Evolutionary conservation across 2,329 filamentous ascomycete genomes (phyloP).

Genomic region (Dendrostoma leiphaemia): DNA sequence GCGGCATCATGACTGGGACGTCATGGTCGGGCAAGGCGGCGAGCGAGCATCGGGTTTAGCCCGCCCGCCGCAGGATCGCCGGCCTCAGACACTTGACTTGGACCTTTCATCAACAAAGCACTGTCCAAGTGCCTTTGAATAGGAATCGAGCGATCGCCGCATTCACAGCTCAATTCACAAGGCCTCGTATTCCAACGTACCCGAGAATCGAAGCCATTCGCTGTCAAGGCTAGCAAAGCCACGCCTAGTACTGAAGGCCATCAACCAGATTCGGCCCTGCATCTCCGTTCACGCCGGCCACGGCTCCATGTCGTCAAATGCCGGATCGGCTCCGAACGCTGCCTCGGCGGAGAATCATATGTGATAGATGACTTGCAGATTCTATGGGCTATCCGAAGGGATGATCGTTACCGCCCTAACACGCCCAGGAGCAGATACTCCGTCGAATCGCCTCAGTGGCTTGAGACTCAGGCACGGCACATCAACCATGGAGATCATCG

Average conservation of each 20-base stretch:
- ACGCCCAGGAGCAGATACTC: too few relatives aligned
- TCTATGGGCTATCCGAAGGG: too few relatives aligned
- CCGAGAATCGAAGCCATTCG: too few relatives aligned
- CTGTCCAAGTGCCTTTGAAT: not conserved
- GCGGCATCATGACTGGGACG: not conserved
- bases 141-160: not conserved
- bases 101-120: not conserved
- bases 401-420: too few relatives aligned
- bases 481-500: slow-evolving; percentile 37
- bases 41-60: not conserved
- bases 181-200: too few relatives aligned
- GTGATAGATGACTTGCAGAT: too few relatives aligned
- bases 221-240: too few relatives aligned
- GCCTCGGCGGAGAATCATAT: not conserved
- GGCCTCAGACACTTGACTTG: not conserved
- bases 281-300: not conserved
- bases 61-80: not conserved
- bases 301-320: not conserved
- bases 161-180: not conserved
- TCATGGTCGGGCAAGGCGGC: not conserved
- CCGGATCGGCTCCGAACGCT: not conserved
- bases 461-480: too few relatives aligned
- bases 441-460: too few relatives aligned
- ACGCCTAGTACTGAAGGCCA: too few relatives aligned
- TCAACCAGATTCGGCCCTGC: too few relatives aligned